A percentile compares a stretch with the other conserved stretches of the same genome.
These are phyloP conservation scores for Phoenix roebelenii DNA, from an alignment of 176 grass and related monocot species.

Conservation along the genomic window DNA sequence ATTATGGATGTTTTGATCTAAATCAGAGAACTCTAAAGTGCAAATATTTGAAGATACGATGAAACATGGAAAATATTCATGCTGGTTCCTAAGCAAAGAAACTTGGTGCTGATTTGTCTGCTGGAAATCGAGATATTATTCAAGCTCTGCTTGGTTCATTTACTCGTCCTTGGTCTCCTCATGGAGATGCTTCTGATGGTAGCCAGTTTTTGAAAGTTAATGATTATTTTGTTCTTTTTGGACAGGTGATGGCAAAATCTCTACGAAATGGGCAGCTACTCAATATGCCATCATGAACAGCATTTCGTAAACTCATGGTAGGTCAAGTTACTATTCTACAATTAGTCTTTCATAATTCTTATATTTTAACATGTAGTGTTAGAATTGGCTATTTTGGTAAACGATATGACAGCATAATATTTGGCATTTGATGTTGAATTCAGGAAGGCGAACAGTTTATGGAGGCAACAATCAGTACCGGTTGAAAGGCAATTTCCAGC, in stretches of 20 bases:
- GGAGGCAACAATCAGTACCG: constrained; percentile 25
- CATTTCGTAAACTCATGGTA: constrained; percentile 75
- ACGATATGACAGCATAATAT: constrained; percentile 28
- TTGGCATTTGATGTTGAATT: constrained; percentile 62
- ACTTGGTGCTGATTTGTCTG: constrained; percentile 8
- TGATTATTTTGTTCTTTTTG: constrained; percentile 67
- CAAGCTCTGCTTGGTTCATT: constrained; percentile 69
- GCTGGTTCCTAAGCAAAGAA: constrained; percentile 25
- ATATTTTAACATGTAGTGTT: background rate
- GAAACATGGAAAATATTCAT: background rate
- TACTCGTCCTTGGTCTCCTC: constrained; percentile 58
- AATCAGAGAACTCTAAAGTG: constrained; percentile 24
- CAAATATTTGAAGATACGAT: constrained; percentile 29
- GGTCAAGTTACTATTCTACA: constrained; percentile 28
- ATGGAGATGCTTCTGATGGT: constrained; percentile 44
- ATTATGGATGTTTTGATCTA: constrained; percentile 60
- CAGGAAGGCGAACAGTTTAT: constrained; percentile 50
- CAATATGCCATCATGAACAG: constrained; percentile 54
- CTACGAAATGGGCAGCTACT: constrained; percentile 80
- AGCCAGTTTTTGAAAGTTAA: constrained; percentile 50
- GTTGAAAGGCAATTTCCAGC: constrained; percentile 25
- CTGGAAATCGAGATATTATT: constrained; percentile 30
- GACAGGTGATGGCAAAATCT: constrained; percentile 68
- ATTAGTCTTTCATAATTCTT: no score
- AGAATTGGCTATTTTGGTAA: constrained; percentile 19